Conservation (phyloP, 2,329 filamentous ascomycete species). For the Pestalotiopsis fici region DNA sequence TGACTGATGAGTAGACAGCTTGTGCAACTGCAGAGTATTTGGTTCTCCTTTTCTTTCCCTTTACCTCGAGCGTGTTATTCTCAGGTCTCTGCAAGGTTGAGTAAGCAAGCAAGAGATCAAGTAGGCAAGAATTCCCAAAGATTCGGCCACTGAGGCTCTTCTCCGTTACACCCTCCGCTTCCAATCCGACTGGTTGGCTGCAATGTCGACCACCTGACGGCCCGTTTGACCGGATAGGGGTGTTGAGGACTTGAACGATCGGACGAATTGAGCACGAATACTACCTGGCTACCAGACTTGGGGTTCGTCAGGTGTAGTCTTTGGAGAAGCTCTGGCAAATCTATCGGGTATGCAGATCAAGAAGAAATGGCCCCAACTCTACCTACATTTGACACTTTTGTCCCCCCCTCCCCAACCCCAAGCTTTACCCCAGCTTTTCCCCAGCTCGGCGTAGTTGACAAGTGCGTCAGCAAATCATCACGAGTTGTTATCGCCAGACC, state of each 20-base stretch:
- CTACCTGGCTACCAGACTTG: not conserved
- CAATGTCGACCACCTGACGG: not conserved
- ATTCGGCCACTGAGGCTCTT: slow-evolving; percentile 2
- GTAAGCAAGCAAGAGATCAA: not conserved
- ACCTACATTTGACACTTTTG: too few relatives aligned
- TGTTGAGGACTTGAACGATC: not conserved
- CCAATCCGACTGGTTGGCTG: not conserved
- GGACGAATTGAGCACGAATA: not conserved
- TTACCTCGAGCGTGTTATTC: not conserved
- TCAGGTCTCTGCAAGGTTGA: not conserved
- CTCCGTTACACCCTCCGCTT: not conserved
- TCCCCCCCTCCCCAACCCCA: too few relatives aligned
- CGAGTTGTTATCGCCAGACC: not conserved
- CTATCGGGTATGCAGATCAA: not conserved
- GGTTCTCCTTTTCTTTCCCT: not conserved
- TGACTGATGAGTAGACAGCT: not conserved
- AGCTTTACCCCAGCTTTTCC: not conserved
- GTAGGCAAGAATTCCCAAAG: not conserved
- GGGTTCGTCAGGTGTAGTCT: not conserved
- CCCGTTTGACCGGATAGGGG: not conserved
- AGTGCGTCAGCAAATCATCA: not conserved
- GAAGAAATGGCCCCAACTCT: too few relatives aligned
- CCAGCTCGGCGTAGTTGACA: not conserved
- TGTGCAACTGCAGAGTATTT: not conserved
- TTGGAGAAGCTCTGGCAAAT: not conserved